A percentile compares a stretch with the other conserved stretches of the same genome.
Evolutionary conservation across 345 rosid species (phyloP).

Genomic region (Eucalyptus tenuipes): DNA sequence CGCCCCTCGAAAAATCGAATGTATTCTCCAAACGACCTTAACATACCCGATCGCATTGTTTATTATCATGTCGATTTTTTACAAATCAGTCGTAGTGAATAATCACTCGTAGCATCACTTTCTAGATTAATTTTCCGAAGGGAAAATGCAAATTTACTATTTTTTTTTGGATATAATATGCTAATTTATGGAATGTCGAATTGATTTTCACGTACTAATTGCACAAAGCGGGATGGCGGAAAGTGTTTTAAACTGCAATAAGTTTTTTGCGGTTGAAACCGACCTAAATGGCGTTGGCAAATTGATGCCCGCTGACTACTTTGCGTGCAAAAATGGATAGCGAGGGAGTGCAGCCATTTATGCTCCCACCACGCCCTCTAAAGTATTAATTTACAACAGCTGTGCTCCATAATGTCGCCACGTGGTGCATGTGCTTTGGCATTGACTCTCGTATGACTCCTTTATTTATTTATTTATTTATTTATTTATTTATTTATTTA

Average conservation of each 20-base stretch:
- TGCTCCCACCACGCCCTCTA: background rate
- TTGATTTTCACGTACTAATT: background rate
- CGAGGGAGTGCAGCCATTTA: background rate
- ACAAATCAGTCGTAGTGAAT: background rate
- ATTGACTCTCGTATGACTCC: background rate
- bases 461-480: too few relatives aligned
- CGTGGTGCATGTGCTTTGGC: background rate
- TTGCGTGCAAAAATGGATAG: background rate
- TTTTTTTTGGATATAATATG: background rate
- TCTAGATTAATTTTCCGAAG: too few relatives aligned
- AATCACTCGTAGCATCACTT: background rate
- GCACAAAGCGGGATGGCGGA: background rate
- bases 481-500: too few relatives aligned
- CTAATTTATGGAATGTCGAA: background rate
- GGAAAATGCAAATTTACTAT: background rate
- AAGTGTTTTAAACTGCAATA: background rate
- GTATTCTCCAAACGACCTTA: background rate
- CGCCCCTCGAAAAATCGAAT: background rate
- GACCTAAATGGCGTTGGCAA: background rate
- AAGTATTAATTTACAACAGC: background rate
- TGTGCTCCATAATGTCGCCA: background rate
- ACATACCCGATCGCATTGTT: background rate
- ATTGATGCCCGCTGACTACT: background rate
- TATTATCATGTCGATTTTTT: background rate
- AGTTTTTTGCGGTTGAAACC: background rate